phyloP scores from a whole-genome alignment of 2,329 filamentous ascomycete species.

The Aphanocladium album region DNA sequence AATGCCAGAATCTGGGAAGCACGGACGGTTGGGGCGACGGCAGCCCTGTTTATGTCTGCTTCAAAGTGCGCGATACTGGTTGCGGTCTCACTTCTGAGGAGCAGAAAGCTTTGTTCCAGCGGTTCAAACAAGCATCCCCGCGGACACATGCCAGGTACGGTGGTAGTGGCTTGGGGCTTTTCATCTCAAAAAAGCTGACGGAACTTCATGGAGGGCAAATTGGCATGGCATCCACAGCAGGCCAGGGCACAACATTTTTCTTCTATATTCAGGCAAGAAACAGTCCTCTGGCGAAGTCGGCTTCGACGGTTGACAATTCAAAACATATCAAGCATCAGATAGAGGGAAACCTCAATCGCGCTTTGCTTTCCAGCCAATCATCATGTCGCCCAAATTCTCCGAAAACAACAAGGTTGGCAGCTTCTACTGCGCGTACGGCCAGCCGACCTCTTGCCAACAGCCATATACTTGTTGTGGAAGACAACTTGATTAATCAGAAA shows the following conservation, averaged over 20 bases:
- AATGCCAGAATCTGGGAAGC: neutral
- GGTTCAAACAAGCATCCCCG: conserved; percentile 58
- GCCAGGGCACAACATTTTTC: conserved; percentile 55
- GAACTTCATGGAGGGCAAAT: conserved; percentile 63
- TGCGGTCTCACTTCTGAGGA: conserved; percentile 57
- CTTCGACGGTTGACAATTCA: neutral
- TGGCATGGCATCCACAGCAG: conserved; percentile 54
- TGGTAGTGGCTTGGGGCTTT: conserved; percentile 58
- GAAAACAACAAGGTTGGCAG: too few species aligned
- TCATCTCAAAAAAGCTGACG: conserved; percentile 59
- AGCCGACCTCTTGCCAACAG: conserved; percentile 31
- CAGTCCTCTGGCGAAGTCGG: conserved; percentile 28
- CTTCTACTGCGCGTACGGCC: too few species aligned
- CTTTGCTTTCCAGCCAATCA: too few species aligned
- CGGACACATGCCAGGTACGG: conserved; percentile 54
- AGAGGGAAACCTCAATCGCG: too few species aligned
- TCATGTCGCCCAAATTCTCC: too few species aligned
- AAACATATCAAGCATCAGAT: neutral
- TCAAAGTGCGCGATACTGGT: conserved; percentile 62
- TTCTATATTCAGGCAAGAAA: conserved; percentile 55
- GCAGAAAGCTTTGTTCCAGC: conserved; percentile 60
- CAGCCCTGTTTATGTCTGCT: conserved; percentile 31
- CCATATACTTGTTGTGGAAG: conserved; percentile 59
- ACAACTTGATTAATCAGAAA: conserved; percentile 64
- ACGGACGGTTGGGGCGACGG: conserved; percentile 27